A percentile compares a stretch with the other conserved stretches of the same genome.
These are phyloP conservation scores for Lepraria neglecta DNA, from an alignment of 495 filamentous ascomycete genomes.

Conservation along the genomic window DNA sequence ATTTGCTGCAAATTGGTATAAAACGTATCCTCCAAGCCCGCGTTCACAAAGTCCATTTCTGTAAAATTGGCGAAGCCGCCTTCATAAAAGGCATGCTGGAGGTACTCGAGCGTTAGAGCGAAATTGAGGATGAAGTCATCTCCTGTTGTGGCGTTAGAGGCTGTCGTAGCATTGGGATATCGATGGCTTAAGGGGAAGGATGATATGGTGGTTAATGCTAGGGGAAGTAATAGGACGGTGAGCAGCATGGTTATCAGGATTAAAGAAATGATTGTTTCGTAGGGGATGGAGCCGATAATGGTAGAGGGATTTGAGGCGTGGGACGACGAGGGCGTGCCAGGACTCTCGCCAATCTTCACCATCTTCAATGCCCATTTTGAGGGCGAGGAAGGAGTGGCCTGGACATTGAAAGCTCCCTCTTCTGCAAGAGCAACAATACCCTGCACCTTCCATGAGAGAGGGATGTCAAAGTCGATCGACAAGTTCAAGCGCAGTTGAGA, in stretches of 20 bases:
- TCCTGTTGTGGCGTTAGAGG: neutral
- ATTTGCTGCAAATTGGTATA: constrained; percentile 40
- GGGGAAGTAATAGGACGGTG: neutral
- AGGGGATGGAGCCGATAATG: neutral
- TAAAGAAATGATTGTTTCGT: neutral
- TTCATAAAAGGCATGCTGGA: constrained; percentile 42
- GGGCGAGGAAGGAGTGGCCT: neutral
- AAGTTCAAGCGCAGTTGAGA: too few relatives aligned
- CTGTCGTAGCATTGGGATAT: neutral
- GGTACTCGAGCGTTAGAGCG: constrained; percentile 35
- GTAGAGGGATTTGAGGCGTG: too few relatives aligned
- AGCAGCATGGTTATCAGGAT: neutral
- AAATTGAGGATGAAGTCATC: constrained; percentile 25
- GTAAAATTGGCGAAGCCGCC: constrained; percentile 50
- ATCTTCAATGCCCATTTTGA: neutral
- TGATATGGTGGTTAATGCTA: neutral
- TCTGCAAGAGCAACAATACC: too few relatives aligned
- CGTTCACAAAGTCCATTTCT: constrained; percentile 41
- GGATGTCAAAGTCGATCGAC: too few relatives aligned
- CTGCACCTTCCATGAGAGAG: too few relatives aligned
- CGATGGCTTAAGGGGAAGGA: neutral
- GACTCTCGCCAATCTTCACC: too few relatives aligned
- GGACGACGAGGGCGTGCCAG: neutral
- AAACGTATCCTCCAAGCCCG: constrained; percentile 44
- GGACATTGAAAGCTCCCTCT: too few relatives aligned